Conservation (phyloP, 345 rosid genomes). For the Balakata baccata region DNA sequence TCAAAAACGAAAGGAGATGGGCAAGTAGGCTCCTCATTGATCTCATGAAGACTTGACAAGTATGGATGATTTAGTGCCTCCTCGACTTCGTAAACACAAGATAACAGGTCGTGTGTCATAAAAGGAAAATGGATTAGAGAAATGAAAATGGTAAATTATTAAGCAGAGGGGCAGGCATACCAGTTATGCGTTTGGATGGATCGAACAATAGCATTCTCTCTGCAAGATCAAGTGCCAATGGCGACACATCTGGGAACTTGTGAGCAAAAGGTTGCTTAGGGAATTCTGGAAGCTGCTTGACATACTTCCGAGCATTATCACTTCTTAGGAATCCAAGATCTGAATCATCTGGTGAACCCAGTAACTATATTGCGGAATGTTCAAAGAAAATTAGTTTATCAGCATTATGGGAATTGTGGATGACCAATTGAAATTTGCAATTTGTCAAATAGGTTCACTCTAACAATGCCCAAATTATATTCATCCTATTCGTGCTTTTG, state of each 20-base stretch:
- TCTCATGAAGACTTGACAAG: conserved; percentile 81
- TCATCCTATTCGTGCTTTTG: no score
- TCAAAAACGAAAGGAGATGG: conserved; percentile 61
- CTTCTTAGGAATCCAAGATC: conserved; percentile 82
- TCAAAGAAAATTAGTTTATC: not conserved
- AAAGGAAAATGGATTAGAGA: conserved; percentile 11
- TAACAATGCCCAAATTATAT: not conserved
- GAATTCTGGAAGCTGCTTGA: conserved; percentile 71
- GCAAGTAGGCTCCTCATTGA: conserved; percentile 84
- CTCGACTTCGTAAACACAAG: conserved; percentile 46
- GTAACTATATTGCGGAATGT: conserved; percentile 38
- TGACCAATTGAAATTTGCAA: conserved; percentile 1
- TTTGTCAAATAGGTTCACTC: conserved; percentile 1
- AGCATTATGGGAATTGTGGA: not conserved
- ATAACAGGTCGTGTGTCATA: not conserved
- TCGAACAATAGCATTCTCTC: conserved; percentile 81
- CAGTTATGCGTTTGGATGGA: conserved; percentile 81
- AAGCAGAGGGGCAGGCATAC: conserved; percentile 22
- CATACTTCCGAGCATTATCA: conserved; percentile 72
- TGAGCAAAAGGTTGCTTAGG: conserved; percentile 64
- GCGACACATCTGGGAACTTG: conserved; percentile 61
- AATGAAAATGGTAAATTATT: not conserved
- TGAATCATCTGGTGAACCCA: conserved; percentile 84
- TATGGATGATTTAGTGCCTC: conserved; percentile 76
- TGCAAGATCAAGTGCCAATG: conserved; percentile 73